Evolutionary conservation across 768 basidiomycete genomes (phyloP), one percentile per base, ranked within the genome.

Genomic region (Thelephora aurantiotincta): DNA sequence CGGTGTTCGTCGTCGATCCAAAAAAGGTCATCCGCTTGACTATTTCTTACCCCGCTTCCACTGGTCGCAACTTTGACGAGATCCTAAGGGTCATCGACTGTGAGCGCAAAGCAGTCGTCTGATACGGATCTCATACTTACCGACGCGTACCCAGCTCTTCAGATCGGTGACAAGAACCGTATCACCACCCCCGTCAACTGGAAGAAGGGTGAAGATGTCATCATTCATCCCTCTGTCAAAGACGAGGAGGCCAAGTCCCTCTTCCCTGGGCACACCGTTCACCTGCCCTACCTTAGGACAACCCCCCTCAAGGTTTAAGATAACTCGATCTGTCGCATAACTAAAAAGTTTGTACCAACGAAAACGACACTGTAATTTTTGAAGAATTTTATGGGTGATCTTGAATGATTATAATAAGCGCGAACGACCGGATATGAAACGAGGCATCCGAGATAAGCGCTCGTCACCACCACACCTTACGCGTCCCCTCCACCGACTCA

Each of bases 1-100:
- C 91, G 6, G 96, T 99, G 51, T 99, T 94, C 66, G 69, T 99
- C 54, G 90, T 99, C 58, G 96, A 99, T 68, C 93, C 96, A 41
- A 90, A 89, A 69, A 91, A 96, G 70, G 74, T 78, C 57, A 96
- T 99, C 61, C 86, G 94, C 52, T 68, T 96, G 57, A 87, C 79
- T 13, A 57, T 99, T 54, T 69, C 90, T 22, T 98, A 98, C 71
- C 96, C 96, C 50, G 93, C 94, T 44, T 82, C 90, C 11, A 92
- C 93, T 57, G 96, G 94, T 38, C 85, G 91, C 58, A 93, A 92
- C 74, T 94, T 96, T 61, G 72, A 74, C 52, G 80, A 82, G 65
- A 71, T 82, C 55, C 50, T 82, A 49, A 73, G 81, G 71, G 88
- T 89, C 47, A 71, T 98, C 57, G 94, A 99, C 65, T 76, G 65